phyloP scores from a whole-genome alignment of 2,329 filamentous ascomycete species.

The Aspergillus sp. region DNA sequence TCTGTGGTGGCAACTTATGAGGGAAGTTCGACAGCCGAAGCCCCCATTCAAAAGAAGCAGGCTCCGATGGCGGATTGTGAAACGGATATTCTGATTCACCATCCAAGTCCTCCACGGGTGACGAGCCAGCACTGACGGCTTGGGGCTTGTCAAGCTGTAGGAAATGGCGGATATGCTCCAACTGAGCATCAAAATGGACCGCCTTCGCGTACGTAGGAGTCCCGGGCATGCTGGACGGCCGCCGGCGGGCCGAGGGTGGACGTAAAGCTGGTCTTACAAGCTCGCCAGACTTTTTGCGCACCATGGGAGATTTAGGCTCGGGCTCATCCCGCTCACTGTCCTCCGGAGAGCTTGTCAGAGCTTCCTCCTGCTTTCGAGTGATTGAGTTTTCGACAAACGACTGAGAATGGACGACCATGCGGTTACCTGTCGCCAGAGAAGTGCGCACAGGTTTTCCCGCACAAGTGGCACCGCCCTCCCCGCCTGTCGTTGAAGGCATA shows the following conservation, averaged over 20 bases:
- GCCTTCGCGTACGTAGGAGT: slow-evolving; percentile 95
- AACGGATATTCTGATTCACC: slow-evolving; percentile 91
- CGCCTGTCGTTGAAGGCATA: slow-evolving; percentile 31
- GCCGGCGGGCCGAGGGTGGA: slow-evolving; percentile 67
- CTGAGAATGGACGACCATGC: slow-evolving; percentile 62
- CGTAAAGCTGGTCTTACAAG: slow-evolving; percentile 89
- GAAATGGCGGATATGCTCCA: slow-evolving; percentile 96
- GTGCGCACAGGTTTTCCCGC: slow-evolving; percentile 27
- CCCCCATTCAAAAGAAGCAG: slow-evolving; percentile 76
- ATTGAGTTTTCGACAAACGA: slow-evolving; percentile 60
- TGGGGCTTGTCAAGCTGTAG: slow-evolving; percentile 89
- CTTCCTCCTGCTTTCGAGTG: slow-evolving; percentile 43
- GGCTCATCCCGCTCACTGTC: slow-evolving; percentile 59
- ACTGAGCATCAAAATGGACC: slow-evolving; percentile 96
- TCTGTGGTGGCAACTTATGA: slow-evolving; percentile 61
- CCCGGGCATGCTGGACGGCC: slow-evolving; percentile 95
- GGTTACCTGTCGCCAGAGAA: slow-evolving; percentile 54
- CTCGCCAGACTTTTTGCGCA: slow-evolving; percentile 97
- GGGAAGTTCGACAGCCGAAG: slow-evolving; percentile 85
- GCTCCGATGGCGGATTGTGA: slow-evolving; percentile 50
- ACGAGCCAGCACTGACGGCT: slow-evolving; percentile 93
- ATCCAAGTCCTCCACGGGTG: slow-evolving; percentile 84
- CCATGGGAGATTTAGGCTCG: slow-evolving; percentile 79
- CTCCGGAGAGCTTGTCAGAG: slow-evolving; percentile 44
- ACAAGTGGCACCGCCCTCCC: slow-evolving; percentile 21